Base-by-base conservation (phyloP, 257 asterid species). In the Rhazya stricta region DNA sequence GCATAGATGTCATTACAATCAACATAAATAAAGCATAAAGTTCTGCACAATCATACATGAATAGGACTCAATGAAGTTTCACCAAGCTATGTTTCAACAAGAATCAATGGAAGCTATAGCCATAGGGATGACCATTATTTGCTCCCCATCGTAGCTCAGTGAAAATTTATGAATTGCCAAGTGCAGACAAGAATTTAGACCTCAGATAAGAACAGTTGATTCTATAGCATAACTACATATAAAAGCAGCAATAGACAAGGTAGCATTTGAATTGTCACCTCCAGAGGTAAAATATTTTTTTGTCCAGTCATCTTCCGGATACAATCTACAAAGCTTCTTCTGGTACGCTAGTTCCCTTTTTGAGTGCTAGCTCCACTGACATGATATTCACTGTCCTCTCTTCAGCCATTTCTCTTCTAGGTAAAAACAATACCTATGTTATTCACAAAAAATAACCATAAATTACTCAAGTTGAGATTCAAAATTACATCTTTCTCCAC, bases 371-470 rank as follows among this genome's bases (percentile, higher is more conserved):
- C 72, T 76, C 83, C 70, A 80, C 57, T 1, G 84, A 54, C 56
- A 56, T 76, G 41, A 58, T 30, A 53, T 63, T 45, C 37, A 41
- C 72, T 32, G 41, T 73, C 77, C 74, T 80, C 39, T 71, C 78
- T 72, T 67, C 82, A 56, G 43, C 81, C 91, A 89, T 87, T 57
- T 57, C 54, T 73, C 71, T 29, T 71, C 46, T 56, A 46, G n/a
- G 46, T 9, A 57, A 45, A 15, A 15, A 48, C 2, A 1, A 48
- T 13, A 1, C 54, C 54, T n/a, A 13, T 56, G 62, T 56, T 30
- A n/a, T 56, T n/a, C 63, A 25, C 34, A 57, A 9, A 57, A 25
- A 5, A 25, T 5, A 19, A 9, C 62, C 11, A n/a, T 25, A n/a
- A 57, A n/a, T 57, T n/a, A 25, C 27, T 1, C 6, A 25, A 25